These are phyloP conservation scores for Truncatella angustata DNA, from an alignment of 2,329 filamentous ascomycete genomes.

Conservation along the genomic window DNA sequence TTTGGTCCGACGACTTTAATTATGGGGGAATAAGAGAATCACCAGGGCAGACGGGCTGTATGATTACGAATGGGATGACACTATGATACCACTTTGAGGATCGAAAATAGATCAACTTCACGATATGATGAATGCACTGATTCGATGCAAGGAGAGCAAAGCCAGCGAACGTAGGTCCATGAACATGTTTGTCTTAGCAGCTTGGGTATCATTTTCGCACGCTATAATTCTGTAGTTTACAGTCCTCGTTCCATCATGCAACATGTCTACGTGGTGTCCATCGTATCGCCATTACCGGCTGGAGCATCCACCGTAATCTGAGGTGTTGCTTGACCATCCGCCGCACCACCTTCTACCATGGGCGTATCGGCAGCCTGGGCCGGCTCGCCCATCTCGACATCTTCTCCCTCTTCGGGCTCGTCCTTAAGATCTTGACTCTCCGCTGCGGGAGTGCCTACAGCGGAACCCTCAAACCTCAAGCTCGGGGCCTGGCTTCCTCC, in stretches of 20 bases:
- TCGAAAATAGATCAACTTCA: neutral
- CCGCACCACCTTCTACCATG: slow-evolving; percentile 30
- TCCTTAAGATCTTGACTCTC: slow-evolving; percentile 21
- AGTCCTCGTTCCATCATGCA: neutral
- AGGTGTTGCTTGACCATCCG: slow-evolving; percentile 30
- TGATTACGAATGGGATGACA: slow-evolving; percentile 3
- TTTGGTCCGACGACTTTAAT: too few relatives aligned
- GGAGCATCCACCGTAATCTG: slow-evolving; percentile 50
- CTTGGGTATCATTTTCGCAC: slow-evolving; percentile 5
- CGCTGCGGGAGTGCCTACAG: slow-evolving; percentile 15
- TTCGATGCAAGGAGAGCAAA: too few relatives aligned
- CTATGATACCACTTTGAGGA: slow-evolving; percentile 4
- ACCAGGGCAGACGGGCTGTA: neutral
- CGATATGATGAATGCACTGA: too few relatives aligned
- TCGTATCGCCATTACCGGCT: slow-evolving; percentile 52
- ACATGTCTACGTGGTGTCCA: slow-evolving; percentile 57
- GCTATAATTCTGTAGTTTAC: neutral
- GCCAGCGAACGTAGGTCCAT: too few relatives aligned
- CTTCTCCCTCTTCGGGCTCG: slow-evolving; percentile 33
- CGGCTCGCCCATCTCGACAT: slow-evolving; percentile 35
- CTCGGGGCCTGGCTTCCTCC: slow-evolving; percentile 35
- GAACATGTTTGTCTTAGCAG: too few relatives aligned
- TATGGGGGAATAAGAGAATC: neutral
- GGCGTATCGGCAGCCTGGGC: slow-evolving; percentile 33
- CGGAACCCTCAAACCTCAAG: slow-evolving; percentile 23